Conservation (phyloP, 768 basidiomycete species). For the Rubroboletus satanas region DNA sequence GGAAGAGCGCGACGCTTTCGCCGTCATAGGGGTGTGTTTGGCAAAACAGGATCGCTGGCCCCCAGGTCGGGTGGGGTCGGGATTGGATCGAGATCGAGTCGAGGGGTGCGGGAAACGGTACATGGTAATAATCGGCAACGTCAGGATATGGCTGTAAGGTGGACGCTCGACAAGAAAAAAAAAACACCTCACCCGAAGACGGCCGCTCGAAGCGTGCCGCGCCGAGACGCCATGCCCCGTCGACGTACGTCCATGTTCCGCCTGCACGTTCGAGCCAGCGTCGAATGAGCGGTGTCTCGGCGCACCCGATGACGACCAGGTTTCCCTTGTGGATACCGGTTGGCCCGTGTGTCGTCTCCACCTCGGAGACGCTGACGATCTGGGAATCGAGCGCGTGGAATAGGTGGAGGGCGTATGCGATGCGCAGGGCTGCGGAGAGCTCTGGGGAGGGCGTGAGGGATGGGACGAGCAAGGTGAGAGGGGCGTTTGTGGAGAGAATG, state of each 20-base stretch:
- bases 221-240: slow-evolving; percentile 16
- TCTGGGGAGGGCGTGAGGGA: slow-evolving; percentile 32
- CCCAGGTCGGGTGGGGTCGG: not conserved
- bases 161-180: no score
- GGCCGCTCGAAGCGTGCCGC: slow-evolving; percentile 16
- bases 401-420: slow-evolving; percentile 62
- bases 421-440: slow-evolving; percentile 54
- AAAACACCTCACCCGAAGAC: slow-evolving; percentile 16
- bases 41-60: slow-evolving; percentile 52
- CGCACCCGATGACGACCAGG: slow-evolving; percentile 54
- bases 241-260: slow-evolving; percentile 18
- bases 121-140: not conserved
- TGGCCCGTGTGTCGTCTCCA: slow-evolving; percentile 17
- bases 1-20: slow-evolving; percentile 45
- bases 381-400: slow-evolving; percentile 70
- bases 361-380: slow-evolving; percentile 42
- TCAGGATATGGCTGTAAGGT: not conserved
- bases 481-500: slow-evolving; percentile 52
- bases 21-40: slow-evolving; percentile 37
- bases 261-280: slow-evolving; percentile 27
- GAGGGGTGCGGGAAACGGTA: not conserved
- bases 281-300: slow-evolving; percentile 32
- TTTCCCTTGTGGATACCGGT: slow-evolving; percentile 38
- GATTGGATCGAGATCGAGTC: no score
- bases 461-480: slow-evolving; percentile 57